A percentile compares a stretch with the other conserved stretches of the same genome.
Evolutionary conservation across 2,329 filamentous ascomycete genomes (phyloP).

Genomic region (Domatiomyces globalis): DNA sequence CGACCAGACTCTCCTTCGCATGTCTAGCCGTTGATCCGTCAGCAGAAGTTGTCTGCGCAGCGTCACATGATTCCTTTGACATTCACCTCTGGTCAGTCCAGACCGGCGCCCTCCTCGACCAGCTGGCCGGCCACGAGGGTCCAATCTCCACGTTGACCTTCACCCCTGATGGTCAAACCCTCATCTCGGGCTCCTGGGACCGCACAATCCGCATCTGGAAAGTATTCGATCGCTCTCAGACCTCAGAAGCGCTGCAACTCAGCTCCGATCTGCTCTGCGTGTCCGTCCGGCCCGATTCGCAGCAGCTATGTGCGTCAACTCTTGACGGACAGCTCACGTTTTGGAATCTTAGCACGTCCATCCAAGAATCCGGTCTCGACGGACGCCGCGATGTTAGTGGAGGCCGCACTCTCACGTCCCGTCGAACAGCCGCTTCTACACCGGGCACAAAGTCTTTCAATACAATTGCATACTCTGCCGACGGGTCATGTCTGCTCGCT

Average conservation of each 20-base stretch:
- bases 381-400: slow-evolving; percentile 85
- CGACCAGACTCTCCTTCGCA: slow-evolving; percentile 79
- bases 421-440: slow-evolving; percentile 79
- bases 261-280: slow-evolving; percentile 82
- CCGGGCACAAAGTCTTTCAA: slow-evolving; percentile 82
- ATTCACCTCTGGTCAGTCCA: slow-evolving; percentile 98
- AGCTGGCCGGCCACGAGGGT: slow-evolving; percentile 81
- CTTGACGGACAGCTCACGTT: slow-evolving; percentile 89
- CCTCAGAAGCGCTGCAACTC: slow-evolving; percentile 81
- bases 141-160: slow-evolving; percentile 83
- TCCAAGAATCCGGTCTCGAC: slow-evolving; percentile 75
- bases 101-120: slow-evolving; percentile 86
- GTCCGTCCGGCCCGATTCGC: slow-evolving; percentile 75
- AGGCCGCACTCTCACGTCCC: slow-evolving; percentile 74
- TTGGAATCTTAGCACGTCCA: slow-evolving; percentile 79
- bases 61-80: slow-evolving; percentile 89
- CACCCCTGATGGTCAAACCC: slow-evolving; percentile 64
- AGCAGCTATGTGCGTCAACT: slow-evolving; percentile 81
- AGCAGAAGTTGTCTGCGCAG: slow-evolving; percentile 89
- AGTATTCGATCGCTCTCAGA: slow-evolving; percentile 85
- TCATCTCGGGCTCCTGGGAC: slow-evolving; percentile 94
- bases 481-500: slow-evolving; percentile 79
- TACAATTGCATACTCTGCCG: slow-evolving; percentile 77
- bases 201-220: slow-evolving; percentile 91
- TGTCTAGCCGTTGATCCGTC: slow-evolving; percentile 93